Percentiles rank a stretch among this genome's conserved stretches.
Conservation (phyloP, 2,329 filamentous ascomycete genomes). For the Xylaria sp. region DNA sequence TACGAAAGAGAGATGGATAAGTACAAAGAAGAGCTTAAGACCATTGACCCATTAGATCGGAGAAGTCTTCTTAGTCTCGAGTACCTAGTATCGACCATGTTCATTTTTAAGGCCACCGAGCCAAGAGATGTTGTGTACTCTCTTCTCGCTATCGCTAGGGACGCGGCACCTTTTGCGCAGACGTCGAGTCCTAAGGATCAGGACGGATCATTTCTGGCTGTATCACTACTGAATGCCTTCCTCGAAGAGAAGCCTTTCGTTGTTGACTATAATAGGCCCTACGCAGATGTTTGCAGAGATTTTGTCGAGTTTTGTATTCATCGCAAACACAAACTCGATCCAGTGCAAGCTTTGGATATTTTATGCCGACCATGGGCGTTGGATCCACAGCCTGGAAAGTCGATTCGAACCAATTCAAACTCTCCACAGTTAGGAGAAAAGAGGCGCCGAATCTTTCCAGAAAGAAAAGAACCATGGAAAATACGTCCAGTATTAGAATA, state of each 20-base stretch:
- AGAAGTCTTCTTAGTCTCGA: slow-evolving; percentile 29
- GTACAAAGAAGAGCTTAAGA: slow-evolving; percentile 14
- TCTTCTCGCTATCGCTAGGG: slow-evolving; percentile 35
- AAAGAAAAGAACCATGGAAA: not conserved
- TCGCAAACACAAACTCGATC: slow-evolving; percentile 4
- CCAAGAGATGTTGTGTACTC: slow-evolving; percentile 37
- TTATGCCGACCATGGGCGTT: slow-evolving; percentile 9
- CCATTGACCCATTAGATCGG: slow-evolving; percentile 9
- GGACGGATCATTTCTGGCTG: no score
- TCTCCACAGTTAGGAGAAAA: not conserved
- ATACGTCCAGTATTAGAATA: no score
- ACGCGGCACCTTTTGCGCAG: slow-evolving; percentile 7
- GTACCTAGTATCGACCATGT: slow-evolving; percentile 34
- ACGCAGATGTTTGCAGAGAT: slow-evolving; percentile 10
- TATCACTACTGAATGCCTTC: not conserved
- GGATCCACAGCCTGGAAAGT: slow-evolving; percentile 5
- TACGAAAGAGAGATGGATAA: not conserved
- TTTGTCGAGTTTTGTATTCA: slow-evolving; percentile 13
- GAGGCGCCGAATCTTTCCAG: not conserved
- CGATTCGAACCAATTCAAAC: not conserved
- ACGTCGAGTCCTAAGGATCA: no score
- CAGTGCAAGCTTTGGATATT: slow-evolving; percentile 7
- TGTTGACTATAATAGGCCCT: slow-evolving; percentile 4
- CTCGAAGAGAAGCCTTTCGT: slow-evolving; percentile 14
- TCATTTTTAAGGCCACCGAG: slow-evolving; percentile 31